A percentile compares a stretch with the other conserved stretches of the same genome.
phyloP scores from a whole-genome alignment of 2,329 filamentous ascomycete species.

The Cryphonectria radicalis region DNA sequence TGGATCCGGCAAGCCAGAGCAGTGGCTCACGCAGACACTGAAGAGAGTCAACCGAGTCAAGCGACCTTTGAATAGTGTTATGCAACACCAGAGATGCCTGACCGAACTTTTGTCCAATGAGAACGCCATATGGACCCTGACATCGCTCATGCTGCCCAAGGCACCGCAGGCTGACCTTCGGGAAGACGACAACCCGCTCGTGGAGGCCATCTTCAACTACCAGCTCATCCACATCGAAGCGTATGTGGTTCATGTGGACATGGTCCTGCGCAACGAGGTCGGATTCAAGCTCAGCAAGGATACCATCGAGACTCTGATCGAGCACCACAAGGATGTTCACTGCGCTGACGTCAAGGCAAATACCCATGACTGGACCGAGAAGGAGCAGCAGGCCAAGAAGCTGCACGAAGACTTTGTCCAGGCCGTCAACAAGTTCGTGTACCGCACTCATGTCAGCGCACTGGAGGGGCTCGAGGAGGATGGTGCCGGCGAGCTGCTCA shows the following conservation, averaged over 20 bases:
- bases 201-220: constrained; percentile 90
- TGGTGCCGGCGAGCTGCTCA: constrained; percentile 88
- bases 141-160: constrained; percentile 91
- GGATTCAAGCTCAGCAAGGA: constrained; percentile 97
- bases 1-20: constrained; percentile 80
- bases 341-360: constrained; percentile 86
- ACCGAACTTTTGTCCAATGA: constrained; percentile 89
- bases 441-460: constrained; percentile 82
- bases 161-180: constrained; percentile 82
- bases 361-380: constrained; percentile 95
- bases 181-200: constrained; percentile 78
- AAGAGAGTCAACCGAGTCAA: constrained; percentile 98
- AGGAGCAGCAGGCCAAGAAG: constrained; percentile 95
- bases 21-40: constrained; percentile 94
- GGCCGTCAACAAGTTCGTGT: constrained; percentile 96
- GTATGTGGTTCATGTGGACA: constrained; percentile 98
- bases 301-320: constrained; percentile 89
- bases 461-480: constrained; percentile 97
- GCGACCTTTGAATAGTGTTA: constrained; percentile 94
- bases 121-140: constrained; percentile 92
- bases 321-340: constrained; percentile 96
- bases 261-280: constrained; percentile 96
- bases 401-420: constrained; percentile 96
- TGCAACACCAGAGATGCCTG: constrained; percentile 93
- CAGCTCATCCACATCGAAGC: constrained; percentile 92